Percentiles rank a stretch among this genome's conserved stretches.
phyloP scores from a whole-genome alignment of 129 eudicot genomes.

The Calendula officinalis region DNA sequence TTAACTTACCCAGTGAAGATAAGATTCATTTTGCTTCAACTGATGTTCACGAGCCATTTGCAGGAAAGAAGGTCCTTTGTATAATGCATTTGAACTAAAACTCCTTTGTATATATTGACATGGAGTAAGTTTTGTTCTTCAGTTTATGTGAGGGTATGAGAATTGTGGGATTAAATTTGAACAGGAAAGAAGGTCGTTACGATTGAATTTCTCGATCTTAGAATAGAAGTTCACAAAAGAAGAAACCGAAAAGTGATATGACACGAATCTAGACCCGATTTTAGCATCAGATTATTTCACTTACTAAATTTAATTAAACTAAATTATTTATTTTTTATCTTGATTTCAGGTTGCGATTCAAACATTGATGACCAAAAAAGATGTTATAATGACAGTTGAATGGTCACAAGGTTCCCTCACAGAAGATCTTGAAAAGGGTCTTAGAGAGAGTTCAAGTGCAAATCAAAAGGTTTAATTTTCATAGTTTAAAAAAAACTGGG shows the following conservation, averaged over 20 bases:
- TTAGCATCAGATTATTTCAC: background rate
- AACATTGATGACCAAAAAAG: slow-evolving; percentile 55
- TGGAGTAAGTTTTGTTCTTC: too few relatives aligned
- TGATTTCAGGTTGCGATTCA: slow-evolving; percentile 68
- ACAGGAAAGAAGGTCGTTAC: too few relatives aligned
- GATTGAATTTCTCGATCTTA: slow-evolving; percentile 40
- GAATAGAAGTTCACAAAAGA: slow-evolving; percentile 65
- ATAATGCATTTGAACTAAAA: too few relatives aligned
- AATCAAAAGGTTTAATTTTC: slow-evolving; percentile 74
- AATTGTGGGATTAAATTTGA: too few relatives aligned
- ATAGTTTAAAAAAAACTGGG: too few relatives aligned
- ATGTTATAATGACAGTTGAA: slow-evolving; percentile 71
- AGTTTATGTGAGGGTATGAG: too few relatives aligned
- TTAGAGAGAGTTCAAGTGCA: slow-evolving; percentile 53
- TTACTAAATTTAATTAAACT: background rate
- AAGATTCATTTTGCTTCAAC: too few relatives aligned
- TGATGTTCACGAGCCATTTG: too few relatives aligned
- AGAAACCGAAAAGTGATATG: slow-evolving; percentile 78
- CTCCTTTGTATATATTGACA: too few relatives aligned
- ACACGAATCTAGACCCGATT: too few relatives aligned
- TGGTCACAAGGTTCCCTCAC: slow-evolving; percentile 55
- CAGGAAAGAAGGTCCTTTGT: too few relatives aligned
- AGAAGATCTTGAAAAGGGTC: slow-evolving; percentile 69
- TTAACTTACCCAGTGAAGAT: too few relatives aligned
- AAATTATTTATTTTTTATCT: slow-evolving; percentile 3